phyloP scores from a whole-genome alignment of 2,329 filamentous ascomycete genomes.

The Ophiocordyceps robertsii region DNA sequence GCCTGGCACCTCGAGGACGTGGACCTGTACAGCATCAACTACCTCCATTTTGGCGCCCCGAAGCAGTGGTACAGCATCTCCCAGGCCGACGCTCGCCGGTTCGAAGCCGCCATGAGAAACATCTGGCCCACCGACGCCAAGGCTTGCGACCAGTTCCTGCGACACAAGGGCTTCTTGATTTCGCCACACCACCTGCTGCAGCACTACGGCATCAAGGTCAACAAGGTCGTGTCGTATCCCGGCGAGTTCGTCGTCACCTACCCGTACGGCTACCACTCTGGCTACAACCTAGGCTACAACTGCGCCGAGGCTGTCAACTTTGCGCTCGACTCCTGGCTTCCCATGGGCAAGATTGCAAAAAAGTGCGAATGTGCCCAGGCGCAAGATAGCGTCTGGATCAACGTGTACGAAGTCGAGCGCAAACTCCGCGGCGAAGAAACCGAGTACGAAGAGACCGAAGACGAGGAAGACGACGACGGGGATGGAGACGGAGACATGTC shows the following conservation, averaged over 20 bases:
- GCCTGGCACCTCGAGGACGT: conserved; percentile 98
- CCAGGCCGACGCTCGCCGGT: conserved; percentile 81
- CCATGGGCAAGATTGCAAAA: conserved; percentile 90
- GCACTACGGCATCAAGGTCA: conserved; percentile 90
- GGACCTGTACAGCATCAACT: conserved; percentile 98
- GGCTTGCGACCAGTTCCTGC: conserved; percentile 87
- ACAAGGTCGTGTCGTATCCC: conserved; percentile 88
- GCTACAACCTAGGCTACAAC: conserved; percentile 96
- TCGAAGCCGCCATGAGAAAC: conserved; percentile 88
- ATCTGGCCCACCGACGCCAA: conserved; percentile 94
- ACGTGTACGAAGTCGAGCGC: conserved; percentile 89
- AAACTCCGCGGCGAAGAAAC: conserved; percentile 83
- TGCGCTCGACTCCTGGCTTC: conserved; percentile 85
- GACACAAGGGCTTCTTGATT: conserved; percentile 95
- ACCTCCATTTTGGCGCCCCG: conserved; percentile 94
- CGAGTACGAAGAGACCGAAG: conserved; percentile 61
- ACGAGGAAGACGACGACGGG: conserved; percentile 51
- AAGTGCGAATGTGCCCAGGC: conserved; percentile 93
- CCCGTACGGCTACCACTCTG: conserved; percentile 95
- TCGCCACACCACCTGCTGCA: conserved; percentile 78
- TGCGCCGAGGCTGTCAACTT: conserved; percentile 99
- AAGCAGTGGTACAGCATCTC: conserved; percentile 99
- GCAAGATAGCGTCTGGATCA: conserved; percentile 95
- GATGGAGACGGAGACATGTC: conserved; percentile 39
- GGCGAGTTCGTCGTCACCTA: conserved; percentile 98